Conservation (phyloP, 192 early-diverging fungal species). For the Rhizophlyctis rosea region DNA sequence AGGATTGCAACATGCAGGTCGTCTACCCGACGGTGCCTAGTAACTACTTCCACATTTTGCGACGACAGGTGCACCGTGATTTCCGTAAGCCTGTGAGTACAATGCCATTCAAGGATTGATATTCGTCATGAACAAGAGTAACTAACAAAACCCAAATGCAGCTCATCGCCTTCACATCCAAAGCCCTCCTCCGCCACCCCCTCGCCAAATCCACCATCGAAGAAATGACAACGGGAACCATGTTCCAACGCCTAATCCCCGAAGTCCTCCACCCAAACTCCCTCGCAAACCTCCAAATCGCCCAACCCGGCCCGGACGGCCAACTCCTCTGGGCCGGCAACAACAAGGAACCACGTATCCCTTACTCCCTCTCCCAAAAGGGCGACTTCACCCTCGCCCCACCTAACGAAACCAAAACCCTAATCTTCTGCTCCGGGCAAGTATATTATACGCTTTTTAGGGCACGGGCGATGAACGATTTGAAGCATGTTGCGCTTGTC, state of each 20-base stretch:
- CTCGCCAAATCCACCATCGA: slow-evolving; percentile 78
- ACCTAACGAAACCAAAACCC: slow-evolving; percentile 83
- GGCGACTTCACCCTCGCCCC: slow-evolving; percentile 62
- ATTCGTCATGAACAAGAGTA: too few species aligned
- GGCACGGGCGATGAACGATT: slow-evolving; percentile 88
- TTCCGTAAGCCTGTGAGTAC: slow-evolving; percentile 88
- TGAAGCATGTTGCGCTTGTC: slow-evolving; percentile 86
- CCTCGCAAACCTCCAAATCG: slow-evolving; percentile 39
- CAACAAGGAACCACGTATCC: slow-evolving; percentile 49
- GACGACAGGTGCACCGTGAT: slow-evolving; percentile 94
- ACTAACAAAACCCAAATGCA: too few species aligned
- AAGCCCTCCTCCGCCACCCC: slow-evolving; percentile 91
- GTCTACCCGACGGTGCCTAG: slow-evolving; percentile 95
- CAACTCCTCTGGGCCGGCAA: slow-evolving; percentile 38
- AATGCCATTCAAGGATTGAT: not conserved
- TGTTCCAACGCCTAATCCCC: slow-evolving; percentile 90
- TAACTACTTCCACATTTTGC: slow-evolving; percentile 95
- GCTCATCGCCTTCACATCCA: slow-evolving; percentile 76
- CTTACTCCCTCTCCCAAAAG: slow-evolving; percentile 34
- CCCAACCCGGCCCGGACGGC: slow-evolving; percentile 5
- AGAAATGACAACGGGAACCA: slow-evolving; percentile 77
- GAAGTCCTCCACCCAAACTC: slow-evolving; percentile 78
- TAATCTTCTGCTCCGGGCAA: slow-evolving; percentile 95
- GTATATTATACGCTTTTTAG: slow-evolving; percentile 91
- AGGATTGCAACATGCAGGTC: slow-evolving; percentile 98